These are phyloP conservation scores for Pittosporum tobira DNA, from an alignment of 129 eudicot species.

Conservation along the genomic window DNA sequence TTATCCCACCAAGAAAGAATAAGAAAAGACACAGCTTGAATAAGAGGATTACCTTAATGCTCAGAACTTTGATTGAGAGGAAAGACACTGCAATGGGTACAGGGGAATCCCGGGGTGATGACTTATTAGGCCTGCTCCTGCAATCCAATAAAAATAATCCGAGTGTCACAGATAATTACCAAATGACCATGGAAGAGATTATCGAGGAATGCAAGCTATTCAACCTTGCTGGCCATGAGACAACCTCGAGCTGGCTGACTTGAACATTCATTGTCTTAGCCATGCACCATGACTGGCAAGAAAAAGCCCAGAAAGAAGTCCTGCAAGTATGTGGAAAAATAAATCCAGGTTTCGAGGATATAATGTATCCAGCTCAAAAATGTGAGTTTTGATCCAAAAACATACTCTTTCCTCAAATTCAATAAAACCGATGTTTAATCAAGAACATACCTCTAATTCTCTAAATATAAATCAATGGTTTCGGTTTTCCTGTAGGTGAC, in stretches of 20 bases:
- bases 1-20: slow-evolving; percentile 47
- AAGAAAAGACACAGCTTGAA: slow-evolving; percentile 29
- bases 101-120: slow-evolving; percentile 23
- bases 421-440: neutral
- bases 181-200: slow-evolving; percentile 35
- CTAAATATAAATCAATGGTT: neutral
- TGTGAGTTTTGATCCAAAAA: slow-evolving; percentile 20
- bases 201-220: slow-evolving; percentile 49
- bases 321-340: slow-evolving; percentile 22
- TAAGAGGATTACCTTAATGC: slow-evolving; percentile 32
- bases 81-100: slow-evolving; percentile 14
- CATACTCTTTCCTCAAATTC: neutral
- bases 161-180: slow-evolving; percentile 2
- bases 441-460: neutral
- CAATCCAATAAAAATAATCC: slow-evolving; percentile 21
- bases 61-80: slow-evolving; percentile 30
- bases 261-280: slow-evolving; percentile 43
- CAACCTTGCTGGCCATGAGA: slow-evolving; percentile 50
- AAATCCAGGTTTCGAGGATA: slow-evolving; percentile 23
- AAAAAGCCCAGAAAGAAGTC: slow-evolving; percentile 51
- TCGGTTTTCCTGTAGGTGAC: slow-evolving; percentile 28
- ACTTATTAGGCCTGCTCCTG: slow-evolving; percentile 40
- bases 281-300: slow-evolving; percentile 47
- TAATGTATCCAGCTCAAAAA: slow-evolving; percentile 35
- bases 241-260: slow-evolving; percentile 38